Evolutionary conservation across 2,329 filamentous ascomycete genomes (phyloP), one percentile per base, ranked within the genome.

Genomic region (Nannizzia gypsea): DNA sequence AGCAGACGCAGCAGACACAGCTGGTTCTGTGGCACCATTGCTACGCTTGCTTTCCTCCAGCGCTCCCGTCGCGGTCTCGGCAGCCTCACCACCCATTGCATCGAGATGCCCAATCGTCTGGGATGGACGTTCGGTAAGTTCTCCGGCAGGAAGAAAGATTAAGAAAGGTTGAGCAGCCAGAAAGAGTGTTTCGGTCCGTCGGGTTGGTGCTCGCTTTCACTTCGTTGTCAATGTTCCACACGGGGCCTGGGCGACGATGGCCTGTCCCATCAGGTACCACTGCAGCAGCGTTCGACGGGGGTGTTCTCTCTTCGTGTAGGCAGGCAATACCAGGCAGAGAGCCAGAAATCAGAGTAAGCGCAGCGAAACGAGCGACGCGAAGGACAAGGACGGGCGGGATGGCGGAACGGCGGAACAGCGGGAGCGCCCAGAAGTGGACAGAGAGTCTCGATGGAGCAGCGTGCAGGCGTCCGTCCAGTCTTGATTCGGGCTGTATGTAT

Each of bases 51-150:
- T n/a, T 44, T 52, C 56, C 55, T 63, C 63, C 63, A 63, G 56
- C 63, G 63, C 63, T 66, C 26, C 67, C 68, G 59, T 20, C 50
- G 60, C 58, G 44, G 46, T 64, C 58, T 59, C 61, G 36, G 58
- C 61, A 48, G 58, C 57, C 59, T 63, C 64, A 38, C 54, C 31
- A 56, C 61, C 63, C 60, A 64, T 64, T 48, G 59, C 56, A 28
- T 15, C 50, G 31, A 26, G 50, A n/a, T 28, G 42, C 38, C 56
- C 56, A 58, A 42, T 58, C 40, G 56, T 22, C 31, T 48, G 57
- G 40, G 46, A 61, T 61, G 15, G 28, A 3, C 31, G 15, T 34
- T 24, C 54, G 60, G 57, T 50, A 50, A 48, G 58, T 58, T 40
- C 15, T 59, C 57, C 44, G 42, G 44, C 31, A 44, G 17, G 44